Evolutionary conservation across 495 filamentous ascomycete genomes (phyloP).

Genomic region (Penicillium turbatum): DNA sequence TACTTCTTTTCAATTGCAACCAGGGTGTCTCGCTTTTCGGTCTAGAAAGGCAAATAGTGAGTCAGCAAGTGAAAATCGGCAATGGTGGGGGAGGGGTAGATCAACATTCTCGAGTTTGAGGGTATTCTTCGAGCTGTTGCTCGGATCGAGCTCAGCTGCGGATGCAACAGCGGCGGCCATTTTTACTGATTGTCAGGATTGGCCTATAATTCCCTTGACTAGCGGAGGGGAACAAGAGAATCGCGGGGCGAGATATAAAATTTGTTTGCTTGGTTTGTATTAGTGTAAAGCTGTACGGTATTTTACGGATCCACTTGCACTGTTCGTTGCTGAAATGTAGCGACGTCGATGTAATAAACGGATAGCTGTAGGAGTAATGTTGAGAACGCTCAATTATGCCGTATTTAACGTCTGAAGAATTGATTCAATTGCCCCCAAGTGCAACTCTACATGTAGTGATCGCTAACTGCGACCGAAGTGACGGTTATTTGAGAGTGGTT

Average conservation of each 20-base stretch:
- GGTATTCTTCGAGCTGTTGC: constrained; percentile 60
- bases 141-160: constrained; percentile 55
- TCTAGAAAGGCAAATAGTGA: constrained; percentile 42
- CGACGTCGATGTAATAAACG: neutral
- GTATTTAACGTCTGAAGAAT: too few relatives aligned
- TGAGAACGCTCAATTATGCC: too few relatives aligned
- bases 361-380: neutral
- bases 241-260: constrained; percentile 35
- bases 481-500: neutral
- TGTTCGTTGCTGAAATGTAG: neutral
- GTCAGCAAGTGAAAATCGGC: constrained; percentile 22
- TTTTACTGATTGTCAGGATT: constrained; percentile 21
- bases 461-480: neutral
- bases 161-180: constrained; percentile 56
- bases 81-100: constrained; percentile 30
- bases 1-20: constrained; percentile 90
- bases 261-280: constrained; percentile 22
- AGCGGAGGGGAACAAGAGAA: constrained; percentile 24
- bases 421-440: too few relatives aligned
- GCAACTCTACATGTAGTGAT: too few relatives aligned
- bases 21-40: constrained; percentile 88
- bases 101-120: constrained; percentile 69
- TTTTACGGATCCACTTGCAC: neutral
- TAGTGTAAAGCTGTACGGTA: constrained; percentile 22
- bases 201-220: constrained; percentile 7